Conservation (phyloP, 2,329 filamentous ascomycete genomes). For the Verticillium nubilum region DNA sequence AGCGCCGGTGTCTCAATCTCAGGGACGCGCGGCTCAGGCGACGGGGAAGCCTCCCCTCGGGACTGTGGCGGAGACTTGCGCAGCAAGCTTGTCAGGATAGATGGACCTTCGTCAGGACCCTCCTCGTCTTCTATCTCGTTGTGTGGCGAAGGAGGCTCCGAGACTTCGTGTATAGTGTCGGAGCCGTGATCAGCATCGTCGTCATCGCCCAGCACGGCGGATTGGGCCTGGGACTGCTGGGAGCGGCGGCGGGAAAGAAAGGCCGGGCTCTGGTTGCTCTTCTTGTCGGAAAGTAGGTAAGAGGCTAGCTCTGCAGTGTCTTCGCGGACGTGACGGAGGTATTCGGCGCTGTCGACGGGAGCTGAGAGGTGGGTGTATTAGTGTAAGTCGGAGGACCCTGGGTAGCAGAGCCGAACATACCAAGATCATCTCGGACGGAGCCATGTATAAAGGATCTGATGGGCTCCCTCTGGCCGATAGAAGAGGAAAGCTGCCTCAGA, state of each 20-base stretch:
- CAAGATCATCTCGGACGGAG: conserved; percentile 52
- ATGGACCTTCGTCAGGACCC: conserved; percentile 28
- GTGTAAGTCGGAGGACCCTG: conserved; percentile 1
- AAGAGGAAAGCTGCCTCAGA: conserved; percentile 31
- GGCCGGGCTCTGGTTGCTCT: conserved; percentile 35
- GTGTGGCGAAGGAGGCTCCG: conserved; percentile 47
- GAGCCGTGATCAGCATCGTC: conserved; percentile 23
- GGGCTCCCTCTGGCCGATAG: conserved; percentile 52
- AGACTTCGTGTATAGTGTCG: conserved; percentile 55
- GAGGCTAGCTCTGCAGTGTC: conserved; percentile 83
- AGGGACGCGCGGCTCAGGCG: conserved; percentile 10
- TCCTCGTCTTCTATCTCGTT: conserved; percentile 13
- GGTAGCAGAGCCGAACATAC: conserved; percentile 30
- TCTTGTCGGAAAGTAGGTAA: conserved; percentile 67
- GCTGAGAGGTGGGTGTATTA: conserved; percentile 24
- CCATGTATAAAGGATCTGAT: conserved; percentile 68
- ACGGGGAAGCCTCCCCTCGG: conserved; percentile 14
- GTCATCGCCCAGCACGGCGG: conserved; percentile 10
- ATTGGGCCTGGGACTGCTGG: conserved; percentile 5
- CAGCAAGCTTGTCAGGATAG: conserved; percentile 44
- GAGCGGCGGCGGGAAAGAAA: conserved; percentile 37
- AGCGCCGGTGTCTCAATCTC: conserved; percentile 1
- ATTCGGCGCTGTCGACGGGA: conserved; percentile 63
- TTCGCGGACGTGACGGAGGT: conserved; percentile 74
- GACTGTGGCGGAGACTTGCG: conserved; percentile 41